A percentile compares a stretch with the other conserved stretches of the same genome.
These are phyloP conservation scores for Leptographium radiaticola DNA, from an alignment of 2,329 filamentous ascomycete species.

Conservation along the genomic window DNA sequence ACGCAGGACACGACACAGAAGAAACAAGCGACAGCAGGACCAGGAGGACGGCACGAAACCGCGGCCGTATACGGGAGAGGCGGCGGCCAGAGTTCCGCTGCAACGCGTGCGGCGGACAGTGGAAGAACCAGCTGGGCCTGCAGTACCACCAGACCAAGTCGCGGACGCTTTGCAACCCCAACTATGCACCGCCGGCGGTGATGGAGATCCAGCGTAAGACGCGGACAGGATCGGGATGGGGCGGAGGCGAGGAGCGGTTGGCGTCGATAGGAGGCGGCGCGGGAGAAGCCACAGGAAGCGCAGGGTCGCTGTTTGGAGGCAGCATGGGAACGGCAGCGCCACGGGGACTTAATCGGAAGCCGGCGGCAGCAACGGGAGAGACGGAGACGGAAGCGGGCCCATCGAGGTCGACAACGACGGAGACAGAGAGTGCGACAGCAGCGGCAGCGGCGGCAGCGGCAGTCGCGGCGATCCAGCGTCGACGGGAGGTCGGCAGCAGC, in stretches of 20 bases:
- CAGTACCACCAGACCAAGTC: constrained; percentile 47
- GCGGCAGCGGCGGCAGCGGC: neutral
- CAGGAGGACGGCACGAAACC: neutral
- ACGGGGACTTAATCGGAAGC: neutral
- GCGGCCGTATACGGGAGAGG: constrained; percentile 4
- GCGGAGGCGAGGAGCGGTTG: too few species aligned
- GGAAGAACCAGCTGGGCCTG: constrained; percentile 45
- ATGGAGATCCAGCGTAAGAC: constrained; percentile 10
- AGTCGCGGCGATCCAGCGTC: neutral
- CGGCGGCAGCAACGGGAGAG: neutral
- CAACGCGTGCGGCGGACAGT: constrained; percentile 37
- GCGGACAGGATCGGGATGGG: neutral
- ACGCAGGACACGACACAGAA: too few species aligned
- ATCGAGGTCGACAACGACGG: too few species aligned
- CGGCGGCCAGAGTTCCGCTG: constrained; percentile 26
- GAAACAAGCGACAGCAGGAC: too few species aligned
- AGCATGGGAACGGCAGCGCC: neutral
- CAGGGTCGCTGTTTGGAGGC: neutral
- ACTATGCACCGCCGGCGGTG: constrained; percentile 20
- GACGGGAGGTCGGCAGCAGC: neutral
- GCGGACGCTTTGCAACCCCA: constrained; percentile 38
- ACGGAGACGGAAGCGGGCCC: neutral
- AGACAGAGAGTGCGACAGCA: neutral
- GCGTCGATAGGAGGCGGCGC: neutral
- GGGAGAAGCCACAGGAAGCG: neutral